Evolutionary conservation across 202 grass and related monocot genomes (phyloP).

Genomic region (Zizania palustris): DNA sequence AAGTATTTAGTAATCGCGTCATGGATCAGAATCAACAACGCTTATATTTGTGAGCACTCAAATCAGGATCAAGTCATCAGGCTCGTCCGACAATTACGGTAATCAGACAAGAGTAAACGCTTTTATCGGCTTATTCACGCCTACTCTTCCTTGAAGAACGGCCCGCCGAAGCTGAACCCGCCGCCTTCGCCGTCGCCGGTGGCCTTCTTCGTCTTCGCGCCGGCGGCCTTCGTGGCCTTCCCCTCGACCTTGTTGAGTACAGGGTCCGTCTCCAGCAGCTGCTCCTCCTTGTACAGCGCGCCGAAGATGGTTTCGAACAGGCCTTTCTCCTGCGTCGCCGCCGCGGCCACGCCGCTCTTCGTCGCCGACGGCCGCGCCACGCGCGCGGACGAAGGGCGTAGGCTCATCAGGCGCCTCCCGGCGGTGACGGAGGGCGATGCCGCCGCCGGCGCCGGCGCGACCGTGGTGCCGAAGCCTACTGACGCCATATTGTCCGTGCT

Average conservation of each 20-base stretch:
- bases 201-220: background rate
- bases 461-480: constrained; percentile 38
- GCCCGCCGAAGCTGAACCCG: constrained; percentile 19
- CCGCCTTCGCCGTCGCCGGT: background rate
- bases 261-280: constrained; percentile 61
- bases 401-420: too few species aligned
- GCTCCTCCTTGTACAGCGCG: constrained; percentile 57
- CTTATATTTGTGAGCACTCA: background rate
- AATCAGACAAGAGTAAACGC: background rate
- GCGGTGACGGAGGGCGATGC: background rate
- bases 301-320: constrained; percentile 46
- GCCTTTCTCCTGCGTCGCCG: constrained; percentile 38
- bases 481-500: constrained; percentile 10
- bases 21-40: background rate
- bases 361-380: constrained; percentile 1
- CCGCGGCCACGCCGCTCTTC: background rate
- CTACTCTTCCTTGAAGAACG: constrained; percentile 47
- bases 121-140: background rate
- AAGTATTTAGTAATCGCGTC: background rate
- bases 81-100: background rate
- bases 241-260: constrained; percentile 52
- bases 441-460: constrained; percentile 2
- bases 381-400: background rate
- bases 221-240: constrained; percentile 8
- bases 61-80: background rate